Evolutionary conservation across 306 rosid species (phyloP).

Genomic region (Fagus sylvatica): DNA sequence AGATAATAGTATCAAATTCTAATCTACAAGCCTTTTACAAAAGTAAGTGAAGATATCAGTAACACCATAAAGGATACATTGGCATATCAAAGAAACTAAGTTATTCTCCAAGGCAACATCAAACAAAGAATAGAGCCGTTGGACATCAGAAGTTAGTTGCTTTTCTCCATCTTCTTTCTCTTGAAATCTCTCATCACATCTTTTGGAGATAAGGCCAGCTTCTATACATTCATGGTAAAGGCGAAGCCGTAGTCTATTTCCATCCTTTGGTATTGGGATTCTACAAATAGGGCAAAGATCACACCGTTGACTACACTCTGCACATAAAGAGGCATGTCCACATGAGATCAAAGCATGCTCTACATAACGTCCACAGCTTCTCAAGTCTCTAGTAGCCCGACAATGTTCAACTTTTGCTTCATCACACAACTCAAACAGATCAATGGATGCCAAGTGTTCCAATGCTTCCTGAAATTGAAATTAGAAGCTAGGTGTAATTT

Average conservation of each 20-base stretch:
- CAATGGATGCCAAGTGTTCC: slow-evolving; percentile 83
- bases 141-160: slow-evolving; percentile 71
- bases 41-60: slow-evolving; percentile 1
- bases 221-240: slow-evolving; percentile 80
- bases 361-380: slow-evolving; percentile 92
- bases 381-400: slow-evolving; percentile 96
- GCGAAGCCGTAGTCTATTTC: slow-evolving; percentile 58
- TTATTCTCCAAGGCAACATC: slow-evolving; percentile 98
- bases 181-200: slow-evolving; percentile 72
- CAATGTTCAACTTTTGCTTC: slow-evolving; percentile 94
- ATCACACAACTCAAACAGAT: slow-evolving; percentile 81
- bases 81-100: slow-evolving; percentile 84
- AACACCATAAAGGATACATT: slow-evolving; percentile 70
- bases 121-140: slow-evolving; percentile 78
- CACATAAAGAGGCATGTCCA: slow-evolving; percentile 93
- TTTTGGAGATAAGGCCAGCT: slow-evolving; percentile 85
- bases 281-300: slow-evolving; percentile 91
- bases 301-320: slow-evolving; percentile 89
- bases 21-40: background rate
- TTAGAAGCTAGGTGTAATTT: slow-evolving; percentile 10
- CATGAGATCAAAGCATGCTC: slow-evolving; percentile 72
- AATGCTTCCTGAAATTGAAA: slow-evolving; percentile 70
- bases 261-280: slow-evolving; percentile 59
- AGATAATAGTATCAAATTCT: background rate
- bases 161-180: slow-evolving; percentile 77